Evolutionary conservation across 352 stramenopile genomes (phyloP).

Genomic region (Globisporangium nodosum): DNA sequence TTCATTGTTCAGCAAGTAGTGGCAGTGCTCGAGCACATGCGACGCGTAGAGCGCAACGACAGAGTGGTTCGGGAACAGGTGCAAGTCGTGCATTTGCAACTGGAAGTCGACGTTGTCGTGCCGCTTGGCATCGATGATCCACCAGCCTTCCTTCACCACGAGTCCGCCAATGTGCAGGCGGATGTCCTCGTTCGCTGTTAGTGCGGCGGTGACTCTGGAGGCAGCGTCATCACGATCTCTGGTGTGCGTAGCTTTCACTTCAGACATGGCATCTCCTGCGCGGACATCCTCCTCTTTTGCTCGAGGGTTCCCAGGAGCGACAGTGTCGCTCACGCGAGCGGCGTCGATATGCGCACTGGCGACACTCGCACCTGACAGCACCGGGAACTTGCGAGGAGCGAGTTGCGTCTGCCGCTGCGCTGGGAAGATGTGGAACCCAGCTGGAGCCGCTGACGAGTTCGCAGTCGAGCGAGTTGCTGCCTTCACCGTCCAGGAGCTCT

Average conservation of each 20-base stretch:
- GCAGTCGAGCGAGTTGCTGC: conserved; percentile 6
- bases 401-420: conserved; percentile 14
- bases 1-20: conserved; percentile 44
- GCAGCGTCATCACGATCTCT: conserved; percentile 36
- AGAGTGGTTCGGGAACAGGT: conserved; percentile 53
- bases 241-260: conserved; percentile 5
- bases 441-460: not conserved
- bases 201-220: conserved; percentile 20
- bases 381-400: conserved; percentile 22
- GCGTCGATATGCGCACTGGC: no score
- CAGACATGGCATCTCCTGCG: not conserved
- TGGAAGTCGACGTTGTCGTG: conserved; percentile 50
- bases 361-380: conserved; percentile 27
- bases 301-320: not conserved
- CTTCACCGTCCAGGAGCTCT: conserved; percentile 39
- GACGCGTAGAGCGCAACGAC: conserved; percentile 64
- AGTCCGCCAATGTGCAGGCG: conserved; percentile 64
- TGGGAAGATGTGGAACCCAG: conserved; percentile 37
- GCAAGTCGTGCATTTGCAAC: conserved; percentile 61
- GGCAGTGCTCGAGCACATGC: conserved; percentile 74
- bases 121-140: conserved; percentile 49
- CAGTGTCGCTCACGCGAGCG: no score
- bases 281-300: not conserved
- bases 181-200: conserved; percentile 27
- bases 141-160: conserved; percentile 38